A percentile compares a stretch with the other conserved stretches of the same genome.
These are phyloP conservation scores for Radiomyces spectabilis DNA, from an alignment of 192 early-diverging fungal species.

Conservation along the genomic window DNA sequence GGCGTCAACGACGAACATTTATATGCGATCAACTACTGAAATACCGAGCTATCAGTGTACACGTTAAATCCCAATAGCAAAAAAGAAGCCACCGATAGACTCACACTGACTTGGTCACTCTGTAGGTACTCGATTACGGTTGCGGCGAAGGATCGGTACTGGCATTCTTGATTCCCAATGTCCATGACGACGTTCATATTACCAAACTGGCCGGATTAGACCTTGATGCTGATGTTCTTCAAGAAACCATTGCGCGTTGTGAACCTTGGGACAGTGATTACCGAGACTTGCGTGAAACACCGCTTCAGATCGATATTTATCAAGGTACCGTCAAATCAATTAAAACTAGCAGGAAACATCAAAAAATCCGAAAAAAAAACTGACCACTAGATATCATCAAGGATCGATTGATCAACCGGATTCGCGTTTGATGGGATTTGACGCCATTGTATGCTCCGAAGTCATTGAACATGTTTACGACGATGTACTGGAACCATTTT, in stretches of 20 bases:
- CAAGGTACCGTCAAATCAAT: too few species aligned
- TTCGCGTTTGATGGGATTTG: constrained; percentile 42
- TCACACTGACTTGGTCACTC: neutral
- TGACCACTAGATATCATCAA: too few species aligned
- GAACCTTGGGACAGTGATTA: constrained; percentile 53
- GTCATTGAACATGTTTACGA: constrained; percentile 77
- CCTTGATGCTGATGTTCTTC: constrained; percentile 37
- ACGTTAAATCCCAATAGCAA: neutral
- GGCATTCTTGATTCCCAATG: constrained; percentile 47
- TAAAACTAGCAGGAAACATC: too few species aligned
- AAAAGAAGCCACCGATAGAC: neutral
- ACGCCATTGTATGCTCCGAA: constrained; percentile 75
- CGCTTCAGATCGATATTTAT: constrained; percentile 56
- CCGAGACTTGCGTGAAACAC: constrained; percentile 47
- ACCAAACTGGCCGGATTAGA: constrained; percentile 66
- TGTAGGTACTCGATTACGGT: constrained; percentile 75
- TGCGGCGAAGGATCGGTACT: constrained; percentile 80
- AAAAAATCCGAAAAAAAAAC: too few species aligned
- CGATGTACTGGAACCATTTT: constrained; percentile 46
- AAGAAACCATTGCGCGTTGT: constrained; percentile 37
- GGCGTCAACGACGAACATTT: constrained; percentile 74
- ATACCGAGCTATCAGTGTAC: constrained; percentile 32
- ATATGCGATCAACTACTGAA: constrained; percentile 45
- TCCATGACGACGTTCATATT: constrained; percentile 43
- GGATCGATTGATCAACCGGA: constrained; percentile 50